These are phyloP conservation scores for Alternaria hordeiaustralica DNA, from an alignment of 2,329 filamentous ascomycete genomes.

Conservation along the genomic window DNA sequence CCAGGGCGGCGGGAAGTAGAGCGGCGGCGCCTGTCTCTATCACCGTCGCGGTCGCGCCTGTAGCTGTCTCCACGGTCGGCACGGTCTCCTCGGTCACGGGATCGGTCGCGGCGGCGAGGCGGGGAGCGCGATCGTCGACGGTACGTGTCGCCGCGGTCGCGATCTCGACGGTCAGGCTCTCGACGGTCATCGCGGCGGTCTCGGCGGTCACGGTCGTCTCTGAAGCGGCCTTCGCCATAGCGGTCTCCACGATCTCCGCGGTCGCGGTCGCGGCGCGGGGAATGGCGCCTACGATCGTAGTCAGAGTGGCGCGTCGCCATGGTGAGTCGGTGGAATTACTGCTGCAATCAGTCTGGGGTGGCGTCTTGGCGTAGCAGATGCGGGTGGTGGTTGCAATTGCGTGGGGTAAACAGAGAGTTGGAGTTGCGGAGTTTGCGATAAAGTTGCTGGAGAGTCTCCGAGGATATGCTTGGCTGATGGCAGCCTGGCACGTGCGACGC, in stretches of 20 bases:
- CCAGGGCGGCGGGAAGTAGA: slow-evolving; percentile 66
- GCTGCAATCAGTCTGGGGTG: slow-evolving; percentile 14
- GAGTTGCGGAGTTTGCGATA: neutral
- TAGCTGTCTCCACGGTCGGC: slow-evolving; percentile 63
- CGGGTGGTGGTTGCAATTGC: slow-evolving; percentile 1
- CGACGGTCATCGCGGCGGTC: slow-evolving; percentile 60
- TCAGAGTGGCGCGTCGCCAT: slow-evolving; percentile 70
- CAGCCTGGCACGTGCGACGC: slow-evolving; percentile 17
- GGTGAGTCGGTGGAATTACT: slow-evolving; percentile 34
- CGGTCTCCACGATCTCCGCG: slow-evolving; percentile 53
- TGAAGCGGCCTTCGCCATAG: slow-evolving; percentile 46
- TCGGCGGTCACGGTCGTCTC: slow-evolving; percentile 62
- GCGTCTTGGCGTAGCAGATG: slow-evolving; percentile 1
- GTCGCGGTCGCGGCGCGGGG: slow-evolving; percentile 24
- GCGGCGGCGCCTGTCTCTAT: slow-evolving; percentile 72
- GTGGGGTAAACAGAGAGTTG: slow-evolving; percentile 1
- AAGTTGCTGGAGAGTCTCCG: slow-evolving; percentile 2
- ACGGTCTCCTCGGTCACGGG: slow-evolving; percentile 36
- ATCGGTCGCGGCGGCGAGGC: slow-evolving; percentile 16
- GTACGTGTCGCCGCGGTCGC: slow-evolving; percentile 46
- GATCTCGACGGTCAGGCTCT: slow-evolving; percentile 52
- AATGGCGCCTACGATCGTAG: slow-evolving; percentile 56
- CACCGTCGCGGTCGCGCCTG: slow-evolving; percentile 66
- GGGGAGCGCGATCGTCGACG: slow-evolving; percentile 11
- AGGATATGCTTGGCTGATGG: slow-evolving; percentile 12